Evolutionary conservation across 2,329 filamentous ascomycete species (phyloP).

Genomic region (Pseudogymnoascus sp.): DNA sequence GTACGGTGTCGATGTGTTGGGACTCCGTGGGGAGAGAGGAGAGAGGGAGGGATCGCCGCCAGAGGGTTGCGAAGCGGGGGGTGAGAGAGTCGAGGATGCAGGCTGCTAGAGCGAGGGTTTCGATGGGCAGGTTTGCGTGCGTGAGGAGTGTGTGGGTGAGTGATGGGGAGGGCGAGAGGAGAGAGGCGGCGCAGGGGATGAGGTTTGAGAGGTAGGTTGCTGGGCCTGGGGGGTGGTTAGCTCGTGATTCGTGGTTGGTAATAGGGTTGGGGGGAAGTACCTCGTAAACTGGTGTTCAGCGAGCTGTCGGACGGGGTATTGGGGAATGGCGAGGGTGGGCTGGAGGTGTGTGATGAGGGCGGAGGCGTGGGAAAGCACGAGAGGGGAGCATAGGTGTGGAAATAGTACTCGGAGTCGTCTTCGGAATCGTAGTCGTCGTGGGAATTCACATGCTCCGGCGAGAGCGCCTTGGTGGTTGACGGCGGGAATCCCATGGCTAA

Average conservation of each 20-base stretch:
- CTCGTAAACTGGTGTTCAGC: constrained; percentile 18
- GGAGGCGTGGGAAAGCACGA: constrained; percentile 62
- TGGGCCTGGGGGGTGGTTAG: constrained; percentile 40
- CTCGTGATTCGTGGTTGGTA: constrained; percentile 9
- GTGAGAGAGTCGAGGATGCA: constrained; percentile 59
- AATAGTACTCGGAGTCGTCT: constrained; percentile 41
- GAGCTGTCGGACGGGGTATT: constrained; percentile 19
- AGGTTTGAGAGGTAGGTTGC: constrained; percentile 59
- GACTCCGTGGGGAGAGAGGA: constrained; percentile 15
- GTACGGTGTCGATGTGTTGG: constrained; percentile 51
- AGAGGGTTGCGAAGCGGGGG: constrained; percentile 52
- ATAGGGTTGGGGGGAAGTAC: constrained; percentile 12
- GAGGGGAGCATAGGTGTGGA: constrained; percentile 53
- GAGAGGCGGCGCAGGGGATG: constrained; percentile 53
- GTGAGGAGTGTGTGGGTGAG: constrained; percentile 52
- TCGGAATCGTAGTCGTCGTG: not conserved
- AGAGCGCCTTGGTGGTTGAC: not conserved
- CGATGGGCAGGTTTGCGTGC: constrained; percentile 48
- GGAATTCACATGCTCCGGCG: not conserved
- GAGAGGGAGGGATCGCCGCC: constrained; percentile 51
- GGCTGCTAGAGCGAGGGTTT: constrained; percentile 55
- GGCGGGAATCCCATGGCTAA: not conserved
- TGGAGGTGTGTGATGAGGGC: constrained; percentile 33
- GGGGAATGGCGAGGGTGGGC: constrained; percentile 15
- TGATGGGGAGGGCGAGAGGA: constrained; percentile 47